These are phyloP conservation scores for Allomyces macrogynus DNA, from an alignment of 192 early-diverging fungal genomes.

Conservation along the genomic window DNA sequence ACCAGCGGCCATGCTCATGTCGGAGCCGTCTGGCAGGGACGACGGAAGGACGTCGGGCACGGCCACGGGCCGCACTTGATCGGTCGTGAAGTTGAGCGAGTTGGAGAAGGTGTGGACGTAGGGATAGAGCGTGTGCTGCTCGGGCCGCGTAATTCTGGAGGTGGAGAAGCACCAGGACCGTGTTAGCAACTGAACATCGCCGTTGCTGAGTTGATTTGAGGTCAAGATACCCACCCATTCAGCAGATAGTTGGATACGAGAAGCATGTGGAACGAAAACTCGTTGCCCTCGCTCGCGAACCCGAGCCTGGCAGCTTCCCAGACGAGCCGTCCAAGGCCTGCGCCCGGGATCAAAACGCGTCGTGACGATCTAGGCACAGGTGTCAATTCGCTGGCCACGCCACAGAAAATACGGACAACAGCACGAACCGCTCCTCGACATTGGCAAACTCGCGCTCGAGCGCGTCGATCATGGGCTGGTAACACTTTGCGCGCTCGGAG, in stretches of 20 bases:
- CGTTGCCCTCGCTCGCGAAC: slow-evolving; percentile 70
- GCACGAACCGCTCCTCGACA: too few relatives aligned
- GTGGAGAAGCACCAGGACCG: not conserved
- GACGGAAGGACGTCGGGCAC: slow-evolving; percentile 73
- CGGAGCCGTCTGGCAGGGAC: slow-evolving; percentile 23
- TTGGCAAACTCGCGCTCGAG: too few relatives aligned
- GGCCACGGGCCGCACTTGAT: slow-evolving; percentile 41
- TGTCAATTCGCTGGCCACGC: too few relatives aligned
- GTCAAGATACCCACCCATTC: slow-evolving; percentile 46
- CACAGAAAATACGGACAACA: too few relatives aligned
- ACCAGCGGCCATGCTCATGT: slow-evolving; percentile 93
- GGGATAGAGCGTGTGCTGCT: slow-evolving; percentile 62
- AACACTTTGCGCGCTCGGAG: too few relatives aligned
- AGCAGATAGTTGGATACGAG: slow-evolving; percentile 82
- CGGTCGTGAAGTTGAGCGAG: slow-evolving; percentile 17
- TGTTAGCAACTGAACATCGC: slow-evolving; percentile 3
- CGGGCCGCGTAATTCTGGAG: slow-evolving; percentile 18
- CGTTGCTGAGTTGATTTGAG: not conserved
- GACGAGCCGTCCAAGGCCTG: slow-evolving; percentile 82
- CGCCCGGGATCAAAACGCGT: slow-evolving; percentile 76
- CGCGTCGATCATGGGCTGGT: too few relatives aligned
- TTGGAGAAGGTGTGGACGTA: slow-evolving; percentile 89
- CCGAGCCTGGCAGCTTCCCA: slow-evolving; percentile 70
- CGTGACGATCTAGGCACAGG: too few relatives aligned
- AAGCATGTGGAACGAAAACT: slow-evolving; percentile 95